Conservation (phyloP, 1,284 basidiomycete genomes). For the Neolentinus lepideus region DNA sequence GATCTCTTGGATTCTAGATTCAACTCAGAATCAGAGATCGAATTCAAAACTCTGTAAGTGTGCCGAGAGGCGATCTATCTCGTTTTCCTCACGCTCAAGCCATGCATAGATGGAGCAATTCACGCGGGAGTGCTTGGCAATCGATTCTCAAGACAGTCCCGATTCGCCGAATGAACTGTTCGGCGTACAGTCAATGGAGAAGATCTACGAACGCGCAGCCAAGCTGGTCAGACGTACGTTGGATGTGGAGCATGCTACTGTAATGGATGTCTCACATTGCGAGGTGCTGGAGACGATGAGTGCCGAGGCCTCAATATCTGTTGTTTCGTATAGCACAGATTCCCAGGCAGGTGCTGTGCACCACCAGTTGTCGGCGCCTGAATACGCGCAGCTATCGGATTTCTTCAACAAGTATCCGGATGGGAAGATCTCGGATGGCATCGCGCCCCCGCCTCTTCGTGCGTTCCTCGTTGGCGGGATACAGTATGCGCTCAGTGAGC, state of each 20-base stretch:
- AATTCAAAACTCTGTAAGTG: constrained; percentile 78
- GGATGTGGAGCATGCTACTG: constrained; percentile 86
- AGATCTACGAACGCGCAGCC: constrained; percentile 83
- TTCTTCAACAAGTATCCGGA: constrained; percentile 78
- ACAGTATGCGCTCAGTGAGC: constrained; percentile 79
- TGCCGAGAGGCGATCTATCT: background rate
- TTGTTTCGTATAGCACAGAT: constrained; percentile 48
- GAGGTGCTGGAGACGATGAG: constrained; percentile 77
- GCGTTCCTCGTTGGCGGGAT: constrained; percentile 75
- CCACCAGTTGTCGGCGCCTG: constrained; percentile 47
- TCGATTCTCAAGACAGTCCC: constrained; percentile 57
- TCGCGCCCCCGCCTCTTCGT: constrained; percentile 72
- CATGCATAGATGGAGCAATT: constrained; percentile 81
- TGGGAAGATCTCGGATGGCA: constrained; percentile 79
- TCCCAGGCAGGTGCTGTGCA: constrained; percentile 34
- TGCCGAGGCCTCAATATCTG: constrained; percentile 57
- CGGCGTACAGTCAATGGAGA: constrained; percentile 61
- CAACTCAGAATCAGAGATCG: constrained; percentile 86
- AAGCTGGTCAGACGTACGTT: constrained; percentile 84
- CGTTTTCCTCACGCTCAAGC: background rate
- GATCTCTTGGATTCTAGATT: constrained; percentile 39
- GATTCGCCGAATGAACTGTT: constrained; percentile 17
- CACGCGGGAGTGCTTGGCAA: constrained; percentile 90
- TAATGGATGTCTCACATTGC: constrained; percentile 89
- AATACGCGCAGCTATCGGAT: constrained; percentile 65